Conservation (phyloP, 1,284 basidiomycete genomes). For the Ceratobasidium sp. region DNA sequence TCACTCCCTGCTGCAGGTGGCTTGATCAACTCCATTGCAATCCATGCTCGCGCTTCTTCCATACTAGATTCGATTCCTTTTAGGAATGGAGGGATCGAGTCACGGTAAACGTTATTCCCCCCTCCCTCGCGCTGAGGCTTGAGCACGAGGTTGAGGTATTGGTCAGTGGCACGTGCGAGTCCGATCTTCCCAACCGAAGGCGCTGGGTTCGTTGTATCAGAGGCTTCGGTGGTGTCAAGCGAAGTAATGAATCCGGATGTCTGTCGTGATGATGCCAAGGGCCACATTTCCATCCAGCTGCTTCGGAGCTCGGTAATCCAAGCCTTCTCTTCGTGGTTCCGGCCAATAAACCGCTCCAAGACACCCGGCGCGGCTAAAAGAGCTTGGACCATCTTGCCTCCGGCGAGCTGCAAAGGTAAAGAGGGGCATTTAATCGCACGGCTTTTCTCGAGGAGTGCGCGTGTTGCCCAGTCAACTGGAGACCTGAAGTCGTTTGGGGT, state of each 20-base stretch:
- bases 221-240: conserved; percentile 42
- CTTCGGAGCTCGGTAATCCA: conserved; percentile 60
- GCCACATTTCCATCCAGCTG: conserved; percentile 86
- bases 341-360: conserved; percentile 74
- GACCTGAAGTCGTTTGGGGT: conserved; percentile 83
- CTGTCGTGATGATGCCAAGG: conserved; percentile 48
- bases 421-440: conserved; percentile 93
- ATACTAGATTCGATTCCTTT: conserved; percentile 62
- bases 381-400: conserved; percentile 96
- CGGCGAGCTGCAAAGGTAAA: conserved; percentile 91
- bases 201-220: conserved; percentile 52
- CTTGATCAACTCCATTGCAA: conserved; percentile 91
- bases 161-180: conserved; percentile 46
- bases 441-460: conserved; percentile 80
- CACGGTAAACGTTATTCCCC: conserved; percentile 94
- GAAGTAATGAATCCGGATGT: conserved; percentile 13
- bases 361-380: conserved; percentile 80
- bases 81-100: conserved; percentile 82
- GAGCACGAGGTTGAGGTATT: conserved; percentile 70
- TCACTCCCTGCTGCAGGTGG: conserved; percentile 70
- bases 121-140: conserved; percentile 98
- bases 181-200: conserved; percentile 47
- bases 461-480: conserved; percentile 69
- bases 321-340: conserved; percentile 50
- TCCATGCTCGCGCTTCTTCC: conserved; percentile 81